A percentile compares a stretch with the other conserved stretches of the same genome.
phyloP scores from a whole-genome alignment of 148 eudicot genomes.

The Talinum fruticosum region DNA sequence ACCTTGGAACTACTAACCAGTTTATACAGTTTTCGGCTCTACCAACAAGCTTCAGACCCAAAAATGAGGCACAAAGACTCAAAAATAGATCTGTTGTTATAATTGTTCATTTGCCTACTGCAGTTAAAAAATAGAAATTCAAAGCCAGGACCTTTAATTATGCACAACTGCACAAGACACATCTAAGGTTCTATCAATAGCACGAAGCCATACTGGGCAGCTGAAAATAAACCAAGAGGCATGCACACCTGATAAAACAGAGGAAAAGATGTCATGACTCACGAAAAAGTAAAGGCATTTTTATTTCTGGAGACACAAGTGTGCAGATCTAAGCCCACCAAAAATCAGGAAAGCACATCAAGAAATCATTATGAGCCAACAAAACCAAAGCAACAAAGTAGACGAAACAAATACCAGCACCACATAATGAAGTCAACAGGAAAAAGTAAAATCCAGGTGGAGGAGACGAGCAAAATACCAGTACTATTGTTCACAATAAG shows the following conservation, averaged over 20 bases:
- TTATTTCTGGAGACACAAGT: neutral
- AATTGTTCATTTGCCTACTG: neutral
- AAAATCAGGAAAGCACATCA: neutral
- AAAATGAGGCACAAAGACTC: too few relatives aligned
- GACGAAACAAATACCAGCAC: neutral
- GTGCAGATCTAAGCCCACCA: neutral
- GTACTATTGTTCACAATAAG: conserved; percentile 74
- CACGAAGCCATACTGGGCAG: neutral
- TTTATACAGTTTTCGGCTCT: too few relatives aligned
- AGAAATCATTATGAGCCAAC: neutral
- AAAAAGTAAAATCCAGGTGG: neutral
- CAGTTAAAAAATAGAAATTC: neutral
- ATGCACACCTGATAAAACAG: neutral
- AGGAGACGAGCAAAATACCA: conserved; percentile 37
- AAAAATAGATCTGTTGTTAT: too few relatives aligned
- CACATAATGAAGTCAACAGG: neutral
- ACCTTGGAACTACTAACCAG: too few relatives aligned
- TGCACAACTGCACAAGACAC: neutral
- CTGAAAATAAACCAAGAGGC: neutral
- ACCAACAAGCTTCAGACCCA: too few relatives aligned
- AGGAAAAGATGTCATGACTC: neutral
- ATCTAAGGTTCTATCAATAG: neutral
- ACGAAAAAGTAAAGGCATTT: neutral
- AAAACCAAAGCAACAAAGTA: too few relatives aligned
- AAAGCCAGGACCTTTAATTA: neutral